These are phyloP conservation scores for Macaranga tanarius DNA, from an alignment of 441 rosid genomes.

Conservation along the genomic window DNA sequence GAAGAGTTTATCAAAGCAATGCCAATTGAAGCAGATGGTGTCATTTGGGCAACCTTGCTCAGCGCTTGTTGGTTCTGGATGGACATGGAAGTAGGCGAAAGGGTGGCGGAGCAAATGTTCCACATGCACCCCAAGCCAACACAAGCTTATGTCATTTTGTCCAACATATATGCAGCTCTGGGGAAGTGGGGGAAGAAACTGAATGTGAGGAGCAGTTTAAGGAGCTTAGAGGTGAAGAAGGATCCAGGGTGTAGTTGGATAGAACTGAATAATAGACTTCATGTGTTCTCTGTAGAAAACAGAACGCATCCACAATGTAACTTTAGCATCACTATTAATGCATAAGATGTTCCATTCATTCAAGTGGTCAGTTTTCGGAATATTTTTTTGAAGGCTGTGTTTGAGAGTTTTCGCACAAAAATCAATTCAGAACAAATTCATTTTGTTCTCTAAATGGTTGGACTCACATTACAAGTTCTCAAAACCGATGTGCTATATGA, in stretches of 20 bases:
- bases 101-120: slow-evolving; percentile 45
- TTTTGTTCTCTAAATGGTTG: neutral
- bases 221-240: slow-evolving; percentile 43
- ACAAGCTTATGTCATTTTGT: slow-evolving; percentile 43
- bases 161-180: slow-evolving; percentile 46
- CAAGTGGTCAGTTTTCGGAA: neutral
- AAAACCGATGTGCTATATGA: neutral
- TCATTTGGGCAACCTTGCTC: slow-evolving; percentile 60
- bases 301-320: slow-evolving; percentile 37
- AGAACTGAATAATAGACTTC: slow-evolving; percentile 38
- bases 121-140: slow-evolving; percentile 34
- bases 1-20: slow-evolving; percentile 49
- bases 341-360: slow-evolving; percentile 4
- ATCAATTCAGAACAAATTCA: slow-evolving; percentile 2
- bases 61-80: slow-evolving; percentile 50
- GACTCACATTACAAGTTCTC: neutral
- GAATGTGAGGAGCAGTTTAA: slow-evolving; percentile 43
- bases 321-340: neutral
- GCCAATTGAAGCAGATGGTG: slow-evolving; percentile 51
- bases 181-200: slow-evolving; percentile 57
- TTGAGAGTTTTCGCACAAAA: neutral
- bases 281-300: slow-evolving; percentile 46
- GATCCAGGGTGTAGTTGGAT: slow-evolving; percentile 58
- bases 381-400: slow-evolving; percentile 3
- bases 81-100: slow-evolving; percentile 52